These are phyloP conservation scores for Rhynchospora tenuis DNA, from an alignment of 176 grass and related monocot genomes.

Conservation along the genomic window DNA sequence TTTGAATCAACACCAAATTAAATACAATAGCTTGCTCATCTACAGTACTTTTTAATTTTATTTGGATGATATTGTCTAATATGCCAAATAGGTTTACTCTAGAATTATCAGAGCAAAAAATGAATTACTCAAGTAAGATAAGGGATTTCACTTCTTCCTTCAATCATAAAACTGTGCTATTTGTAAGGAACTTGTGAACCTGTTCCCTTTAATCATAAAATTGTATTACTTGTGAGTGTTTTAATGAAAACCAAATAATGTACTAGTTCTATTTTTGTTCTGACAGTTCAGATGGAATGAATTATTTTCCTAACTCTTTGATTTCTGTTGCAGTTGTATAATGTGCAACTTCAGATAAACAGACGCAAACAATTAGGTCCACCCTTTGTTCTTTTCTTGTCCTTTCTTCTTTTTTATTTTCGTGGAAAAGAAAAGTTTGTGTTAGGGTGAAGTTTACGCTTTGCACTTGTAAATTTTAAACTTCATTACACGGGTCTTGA, in stretches of 20 bases:
- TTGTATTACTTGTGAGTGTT: neutral
- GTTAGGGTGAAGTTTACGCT: neutral
- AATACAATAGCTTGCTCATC: neutral
- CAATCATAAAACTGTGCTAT: neutral
- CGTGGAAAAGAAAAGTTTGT: neutral
- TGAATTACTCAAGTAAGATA: neutral
- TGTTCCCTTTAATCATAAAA: neutral
- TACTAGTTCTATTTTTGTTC: neutral
- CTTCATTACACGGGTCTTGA: neutral
- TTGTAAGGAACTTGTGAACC: neutral
- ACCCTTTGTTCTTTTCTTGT: neutral
- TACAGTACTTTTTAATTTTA: neutral
- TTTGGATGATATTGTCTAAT: neutral
- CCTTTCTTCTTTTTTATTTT: neutral
- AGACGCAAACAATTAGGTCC: neutral
- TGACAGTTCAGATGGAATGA: neutral
- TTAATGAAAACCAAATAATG: neutral
- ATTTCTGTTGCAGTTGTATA: neutral
- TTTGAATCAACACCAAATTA: neutral
- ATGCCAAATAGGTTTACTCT: neutral
- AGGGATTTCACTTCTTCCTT: neutral
- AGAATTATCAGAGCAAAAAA: neutral
- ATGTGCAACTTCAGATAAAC: neutral
- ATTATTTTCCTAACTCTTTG: neutral
- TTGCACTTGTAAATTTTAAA: neutral